Evolutionary conservation across 2,329 filamentous ascomycete genomes (phyloP).

Genomic region (Fusarium tupiense): DNA sequence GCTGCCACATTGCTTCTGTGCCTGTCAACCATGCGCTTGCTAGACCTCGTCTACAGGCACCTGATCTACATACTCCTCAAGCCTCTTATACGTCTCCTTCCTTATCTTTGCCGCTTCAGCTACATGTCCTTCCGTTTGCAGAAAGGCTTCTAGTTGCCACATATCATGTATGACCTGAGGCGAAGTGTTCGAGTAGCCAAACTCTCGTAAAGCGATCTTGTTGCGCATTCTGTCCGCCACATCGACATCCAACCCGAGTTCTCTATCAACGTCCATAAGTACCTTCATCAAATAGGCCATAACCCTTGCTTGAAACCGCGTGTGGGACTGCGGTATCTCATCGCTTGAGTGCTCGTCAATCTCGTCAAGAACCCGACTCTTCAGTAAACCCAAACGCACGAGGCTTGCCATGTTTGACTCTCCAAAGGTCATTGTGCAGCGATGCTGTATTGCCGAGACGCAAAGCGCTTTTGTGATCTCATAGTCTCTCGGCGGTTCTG

Average conservation of each 20-base stretch:
- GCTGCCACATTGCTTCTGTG: not conserved
- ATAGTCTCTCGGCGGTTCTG: not conserved
- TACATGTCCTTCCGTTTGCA: not conserved
- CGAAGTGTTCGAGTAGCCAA: not conserved
- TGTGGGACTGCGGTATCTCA: not conserved
- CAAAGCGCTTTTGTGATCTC: slow-evolving; percentile 6
- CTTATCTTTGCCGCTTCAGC: slow-evolving; percentile 3
- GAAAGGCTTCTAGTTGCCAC: slow-evolving; percentile 11
- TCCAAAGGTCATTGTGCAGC: not conserved
- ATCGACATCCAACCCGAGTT: not conserved
- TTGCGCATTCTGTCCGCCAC: slow-evolving; percentile 11
- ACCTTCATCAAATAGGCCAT: slow-evolving; percentile 18
- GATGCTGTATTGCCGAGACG: slow-evolving; percentile 20
- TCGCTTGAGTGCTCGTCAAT: not conserved
- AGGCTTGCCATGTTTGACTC: not conserved
- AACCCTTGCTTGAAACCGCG: not conserved
- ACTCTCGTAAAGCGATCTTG: slow-evolving; percentile 11
- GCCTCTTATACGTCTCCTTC: not conserved
- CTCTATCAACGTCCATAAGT: not conserved
- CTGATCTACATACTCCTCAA: slow-evolving; percentile 7
- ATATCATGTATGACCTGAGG: slow-evolving; percentile 19
- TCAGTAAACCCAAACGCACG: not conserved
- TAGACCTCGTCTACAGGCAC: not conserved
- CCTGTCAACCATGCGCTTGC: not conserved
- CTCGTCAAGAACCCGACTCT: slow-evolving; percentile 7